Conservation (phyloP, 768 basidiomycete species). For the Lentinula raphanica region DNA sequence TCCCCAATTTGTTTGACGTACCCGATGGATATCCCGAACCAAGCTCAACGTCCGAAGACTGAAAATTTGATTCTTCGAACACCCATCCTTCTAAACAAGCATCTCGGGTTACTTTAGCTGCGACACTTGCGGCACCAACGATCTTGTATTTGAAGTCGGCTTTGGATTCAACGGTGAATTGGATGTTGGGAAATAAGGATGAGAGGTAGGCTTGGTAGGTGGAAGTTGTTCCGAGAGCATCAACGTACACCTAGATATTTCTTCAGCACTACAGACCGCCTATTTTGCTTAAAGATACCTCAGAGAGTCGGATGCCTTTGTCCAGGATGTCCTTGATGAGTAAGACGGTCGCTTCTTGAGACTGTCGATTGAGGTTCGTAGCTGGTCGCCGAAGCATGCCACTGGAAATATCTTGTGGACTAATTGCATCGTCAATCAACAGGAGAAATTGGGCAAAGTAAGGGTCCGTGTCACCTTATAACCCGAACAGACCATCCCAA, state of each 20-base stretch:
- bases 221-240: conserved; percentile 84
- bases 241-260: conserved; percentile 73
- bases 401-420: conserved; percentile 85
- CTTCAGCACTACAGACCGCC: not conserved
- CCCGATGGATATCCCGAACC: conserved; percentile 94
- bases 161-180: conserved; percentile 86
- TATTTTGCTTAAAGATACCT: conserved; percentile 38
- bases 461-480: conserved; percentile 40
- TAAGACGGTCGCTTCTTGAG: conserved; percentile 83
- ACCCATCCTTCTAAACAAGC: conserved; percentile 83
- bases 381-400: conserved; percentile 88
- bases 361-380: conserved; percentile 81
- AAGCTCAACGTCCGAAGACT: conserved; percentile 32
- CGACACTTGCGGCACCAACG: conserved; percentile 95
- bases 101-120: conserved; percentile 95
- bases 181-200: conserved; percentile 73
- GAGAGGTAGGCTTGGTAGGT: conserved; percentile 85
- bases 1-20: conserved; percentile 21
- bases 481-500: conserved; percentile 82
- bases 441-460: not conserved
- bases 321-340: conserved; percentile 83
- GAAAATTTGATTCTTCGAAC: conserved; percentile 53
- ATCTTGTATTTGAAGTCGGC: conserved; percentile 97
- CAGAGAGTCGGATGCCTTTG: conserved; percentile 73
- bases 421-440: conserved; percentile 28